Percentiles rank a stretch among this genome's conserved stretches.
phyloP scores from a whole-genome alignment of 1,284 basidiomycete species.

The Rhizoctonia solani region DNA sequence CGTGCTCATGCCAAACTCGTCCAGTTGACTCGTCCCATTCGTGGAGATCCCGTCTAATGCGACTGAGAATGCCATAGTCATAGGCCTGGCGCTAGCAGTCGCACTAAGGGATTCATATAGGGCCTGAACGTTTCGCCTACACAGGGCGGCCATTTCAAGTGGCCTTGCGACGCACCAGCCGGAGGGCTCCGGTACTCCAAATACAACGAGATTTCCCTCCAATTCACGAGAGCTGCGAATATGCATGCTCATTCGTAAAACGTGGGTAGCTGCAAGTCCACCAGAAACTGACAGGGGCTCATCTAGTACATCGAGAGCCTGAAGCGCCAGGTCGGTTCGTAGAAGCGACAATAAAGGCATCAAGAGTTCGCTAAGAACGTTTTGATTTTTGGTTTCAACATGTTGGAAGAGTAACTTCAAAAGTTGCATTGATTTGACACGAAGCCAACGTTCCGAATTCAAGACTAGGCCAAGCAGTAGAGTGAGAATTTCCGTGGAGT shows the following conservation, averaged over 20 bases:
- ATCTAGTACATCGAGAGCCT: conserved; percentile 90
- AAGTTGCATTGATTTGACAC: conserved; percentile 82
- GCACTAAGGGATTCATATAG: conserved; percentile 80
- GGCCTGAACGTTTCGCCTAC: conserved; percentile 76
- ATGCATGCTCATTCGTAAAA: conserved; percentile 86
- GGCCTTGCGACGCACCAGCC: conserved; percentile 84
- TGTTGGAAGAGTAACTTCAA: conserved; percentile 88
- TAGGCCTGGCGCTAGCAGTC: conserved; percentile 53
- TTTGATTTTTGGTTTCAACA: conserved; percentile 73
- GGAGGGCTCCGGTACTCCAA: conserved; percentile 77
- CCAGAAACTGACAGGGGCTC: conserved; percentile 82
- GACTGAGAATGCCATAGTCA: conserved; percentile 43
- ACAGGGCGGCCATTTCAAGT: conserved; percentile 62
- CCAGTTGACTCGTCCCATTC: conserved; percentile 10
- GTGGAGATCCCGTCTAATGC: conserved; percentile 36
- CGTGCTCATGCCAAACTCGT: conserved; percentile 7
- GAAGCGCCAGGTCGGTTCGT: conserved; percentile 79
- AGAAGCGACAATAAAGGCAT: conserved; percentile 89
- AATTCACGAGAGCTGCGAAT: conserved; percentile 42
- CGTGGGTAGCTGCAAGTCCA: conserved; percentile 77
- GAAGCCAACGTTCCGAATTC: conserved; percentile 82
- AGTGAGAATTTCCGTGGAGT: conserved; percentile 78
- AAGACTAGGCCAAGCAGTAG: conserved; percentile 85
- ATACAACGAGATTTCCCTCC: conserved; percentile 57
- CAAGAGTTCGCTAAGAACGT: conserved; percentile 80